These are phyloP conservation scores for Malania oleifera DNA, from an alignment of 164 flowering plant species.

Conservation along the genomic window DNA sequence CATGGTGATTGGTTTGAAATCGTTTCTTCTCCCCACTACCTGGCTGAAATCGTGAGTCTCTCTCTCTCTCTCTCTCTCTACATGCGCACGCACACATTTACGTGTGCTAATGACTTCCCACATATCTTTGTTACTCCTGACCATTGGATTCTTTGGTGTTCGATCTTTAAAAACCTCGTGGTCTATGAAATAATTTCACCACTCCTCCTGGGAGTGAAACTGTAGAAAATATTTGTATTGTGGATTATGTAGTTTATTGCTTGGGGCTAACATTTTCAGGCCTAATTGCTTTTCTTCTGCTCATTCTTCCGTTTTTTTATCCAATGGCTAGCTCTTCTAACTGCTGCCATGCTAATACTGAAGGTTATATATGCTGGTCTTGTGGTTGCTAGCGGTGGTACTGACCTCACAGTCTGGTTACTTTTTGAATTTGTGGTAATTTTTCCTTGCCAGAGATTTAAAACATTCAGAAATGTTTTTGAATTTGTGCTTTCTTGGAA, in stretches of 20 bases:
- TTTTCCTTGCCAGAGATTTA: background rate
- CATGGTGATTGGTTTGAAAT: constrained; percentile 85
- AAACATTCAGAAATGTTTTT: no score
- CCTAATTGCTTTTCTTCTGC: background rate
- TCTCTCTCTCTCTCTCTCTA: constrained; percentile 12
- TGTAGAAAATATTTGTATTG: no score
- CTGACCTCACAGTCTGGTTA: constrained; percentile 72
- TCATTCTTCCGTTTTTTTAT: background rate
- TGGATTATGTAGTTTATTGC: no score
- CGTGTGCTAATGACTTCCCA: no score
- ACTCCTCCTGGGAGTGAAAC: no score
- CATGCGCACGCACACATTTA: no score
- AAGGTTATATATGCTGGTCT: constrained; percentile 84
- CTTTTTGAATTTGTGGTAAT: constrained; percentile 76
- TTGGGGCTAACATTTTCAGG: background rate
- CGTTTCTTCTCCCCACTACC: constrained; percentile 88
- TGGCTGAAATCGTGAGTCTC: constrained; percentile 77
- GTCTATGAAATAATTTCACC: no score
- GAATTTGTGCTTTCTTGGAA: background rate
- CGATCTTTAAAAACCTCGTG: no score
- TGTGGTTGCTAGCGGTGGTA: constrained; percentile 74
- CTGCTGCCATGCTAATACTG: background rate
- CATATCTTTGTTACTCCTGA: no score
- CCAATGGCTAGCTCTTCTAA: background rate
- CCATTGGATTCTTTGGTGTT: no score